phyloP scores from a whole-genome alignment of 768 basidiomycete species.

The Agrocybe praecox region DNA sequence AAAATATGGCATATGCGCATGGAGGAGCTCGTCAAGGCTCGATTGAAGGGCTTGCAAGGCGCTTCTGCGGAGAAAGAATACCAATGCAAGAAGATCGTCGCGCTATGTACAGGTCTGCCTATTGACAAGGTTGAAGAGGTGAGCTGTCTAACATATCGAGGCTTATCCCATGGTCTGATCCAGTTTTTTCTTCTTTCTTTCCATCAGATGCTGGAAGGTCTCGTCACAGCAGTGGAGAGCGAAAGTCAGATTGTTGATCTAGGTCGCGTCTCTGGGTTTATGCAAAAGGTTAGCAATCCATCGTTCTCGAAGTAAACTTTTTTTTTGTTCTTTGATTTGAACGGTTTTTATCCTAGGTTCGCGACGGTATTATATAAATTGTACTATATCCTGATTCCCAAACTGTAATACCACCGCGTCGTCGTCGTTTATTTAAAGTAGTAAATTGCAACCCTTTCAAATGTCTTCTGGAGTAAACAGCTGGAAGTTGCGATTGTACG shows the following conservation, averaged over 20 bases:
- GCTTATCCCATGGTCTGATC: no score
- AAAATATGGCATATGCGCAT: slow-evolving; percentile 83
- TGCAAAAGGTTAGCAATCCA: slow-evolving; percentile 71
- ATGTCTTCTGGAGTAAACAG: slow-evolving; percentile 82
- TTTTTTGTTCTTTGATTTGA: no score
- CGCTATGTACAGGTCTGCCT: slow-evolving; percentile 84
- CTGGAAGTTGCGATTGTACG: slow-evolving; percentile 94
- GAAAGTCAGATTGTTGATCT: slow-evolving; percentile 83
- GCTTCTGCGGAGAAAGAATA: slow-evolving; percentile 88
- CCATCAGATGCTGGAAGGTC: slow-evolving; percentile 76
- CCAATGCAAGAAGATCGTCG: slow-evolving; percentile 90
- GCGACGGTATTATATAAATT: slow-evolving; percentile 61
- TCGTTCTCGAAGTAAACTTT: background rate
- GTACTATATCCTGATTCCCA: slow-evolving; percentile 12
- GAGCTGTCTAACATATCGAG: slow-evolving; percentile 44
- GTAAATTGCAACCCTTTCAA: slow-evolving; percentile 21
- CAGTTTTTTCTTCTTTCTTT: no score
- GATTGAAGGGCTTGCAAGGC: slow-evolving; percentile 72
- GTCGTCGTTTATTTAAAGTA: slow-evolving; percentile 16
- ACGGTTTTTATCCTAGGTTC: slow-evolving; percentile 47
- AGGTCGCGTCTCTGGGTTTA: slow-evolving; percentile 84
- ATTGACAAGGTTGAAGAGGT: slow-evolving; percentile 91
- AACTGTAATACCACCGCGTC: slow-evolving; percentile 16
- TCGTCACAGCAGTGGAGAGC: slow-evolving; percentile 87
- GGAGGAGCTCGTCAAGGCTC: slow-evolving; percentile 70